Conservation (phyloP, 225 moss, liverwort and hornwort genomes). For the Straminergon stramineum region DNA sequence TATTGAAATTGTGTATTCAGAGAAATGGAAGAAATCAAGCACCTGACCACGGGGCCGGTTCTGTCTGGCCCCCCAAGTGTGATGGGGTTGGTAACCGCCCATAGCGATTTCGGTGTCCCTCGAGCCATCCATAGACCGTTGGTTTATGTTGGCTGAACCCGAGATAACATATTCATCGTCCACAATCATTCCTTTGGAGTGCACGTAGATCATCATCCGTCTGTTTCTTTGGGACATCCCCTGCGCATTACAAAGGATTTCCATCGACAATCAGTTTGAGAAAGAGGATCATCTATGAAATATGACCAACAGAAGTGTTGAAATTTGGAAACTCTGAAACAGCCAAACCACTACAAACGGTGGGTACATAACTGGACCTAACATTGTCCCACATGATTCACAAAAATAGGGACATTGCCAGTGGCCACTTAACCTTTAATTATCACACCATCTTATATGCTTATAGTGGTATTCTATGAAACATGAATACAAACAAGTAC, state of each 20-base stretch:
- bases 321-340: neutral
- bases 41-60: slow-evolving; percentile 77
- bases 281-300: neutral
- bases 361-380: neutral
- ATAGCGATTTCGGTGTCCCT: slow-evolving; percentile 92
- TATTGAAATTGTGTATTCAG: neutral
- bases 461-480: neutral
- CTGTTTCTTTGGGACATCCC: slow-evolving; percentile 58
- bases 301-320: neutral
- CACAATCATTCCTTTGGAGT: slow-evolving; percentile 90
- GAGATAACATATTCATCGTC: slow-evolving; percentile 84
- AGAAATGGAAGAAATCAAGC: neutral
- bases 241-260: slow-evolving; percentile 3
- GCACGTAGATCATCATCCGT: slow-evolving; percentile 93
- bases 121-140: slow-evolving; percentile 91
- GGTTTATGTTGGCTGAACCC: slow-evolving; percentile 96
- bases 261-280: neutral
- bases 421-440: neutral
- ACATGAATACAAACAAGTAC: neutral
- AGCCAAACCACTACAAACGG: neutral
- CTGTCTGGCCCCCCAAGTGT: slow-evolving; percentile 43
- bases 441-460: neutral
- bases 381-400: neutral
- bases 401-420: neutral
- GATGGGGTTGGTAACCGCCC: slow-evolving; percentile 79